phyloP scores from a whole-genome alignment of 2,329 filamentous ascomycete genomes.

The Calonectria pseudoreteaudii region DNA sequence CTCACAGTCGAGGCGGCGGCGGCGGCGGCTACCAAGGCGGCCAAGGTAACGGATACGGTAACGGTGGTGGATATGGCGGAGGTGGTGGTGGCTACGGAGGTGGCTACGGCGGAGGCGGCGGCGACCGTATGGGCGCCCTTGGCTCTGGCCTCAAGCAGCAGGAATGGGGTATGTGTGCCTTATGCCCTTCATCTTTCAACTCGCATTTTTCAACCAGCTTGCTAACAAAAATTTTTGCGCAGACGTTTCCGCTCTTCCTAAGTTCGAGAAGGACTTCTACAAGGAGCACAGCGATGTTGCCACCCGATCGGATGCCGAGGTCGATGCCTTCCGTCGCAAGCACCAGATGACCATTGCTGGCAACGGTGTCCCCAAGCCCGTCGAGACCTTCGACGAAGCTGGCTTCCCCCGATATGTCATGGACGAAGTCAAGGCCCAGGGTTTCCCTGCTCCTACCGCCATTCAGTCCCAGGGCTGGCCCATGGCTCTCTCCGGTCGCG shows the following conservation, averaged over 20 bases:
- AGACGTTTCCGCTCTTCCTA: conserved; percentile 85
- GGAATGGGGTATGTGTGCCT: conserved; percentile 78
- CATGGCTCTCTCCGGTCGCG: conserved; percentile 97
- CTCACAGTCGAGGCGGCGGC: conserved; percentile 55
- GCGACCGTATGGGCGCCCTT: conserved; percentile 94
- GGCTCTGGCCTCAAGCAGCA: conserved; percentile 90
- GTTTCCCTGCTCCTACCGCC: conserved; percentile 91
- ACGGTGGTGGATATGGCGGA: conserved; percentile 53
- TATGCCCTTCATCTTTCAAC: conserved; percentile 29
- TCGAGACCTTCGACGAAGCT: conserved; percentile 97
- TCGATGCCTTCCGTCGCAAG: conserved; percentile 88
- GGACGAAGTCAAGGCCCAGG: conserved; percentile 98
- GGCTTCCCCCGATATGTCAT: conserved; percentile 97
- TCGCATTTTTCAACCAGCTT: background rate
- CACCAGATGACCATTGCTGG: conserved; percentile 88
- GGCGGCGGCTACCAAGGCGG: background rate
- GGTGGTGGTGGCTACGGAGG: conserved; percentile 50
- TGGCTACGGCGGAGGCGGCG: conserved; percentile 72
- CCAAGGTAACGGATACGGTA: conserved; percentile 49
- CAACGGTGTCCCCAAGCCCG: conserved; percentile 86
- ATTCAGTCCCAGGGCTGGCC: conserved; percentile 99
- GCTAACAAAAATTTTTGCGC: conserved; percentile 42
- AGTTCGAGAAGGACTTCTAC: conserved; percentile 99
- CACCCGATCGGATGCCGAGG: conserved; percentile 79
- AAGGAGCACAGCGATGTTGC: conserved; percentile 89